Evolutionary conservation across 78 protist species (phyloP).

Genomic region (Andalucia godoyi): DNA sequence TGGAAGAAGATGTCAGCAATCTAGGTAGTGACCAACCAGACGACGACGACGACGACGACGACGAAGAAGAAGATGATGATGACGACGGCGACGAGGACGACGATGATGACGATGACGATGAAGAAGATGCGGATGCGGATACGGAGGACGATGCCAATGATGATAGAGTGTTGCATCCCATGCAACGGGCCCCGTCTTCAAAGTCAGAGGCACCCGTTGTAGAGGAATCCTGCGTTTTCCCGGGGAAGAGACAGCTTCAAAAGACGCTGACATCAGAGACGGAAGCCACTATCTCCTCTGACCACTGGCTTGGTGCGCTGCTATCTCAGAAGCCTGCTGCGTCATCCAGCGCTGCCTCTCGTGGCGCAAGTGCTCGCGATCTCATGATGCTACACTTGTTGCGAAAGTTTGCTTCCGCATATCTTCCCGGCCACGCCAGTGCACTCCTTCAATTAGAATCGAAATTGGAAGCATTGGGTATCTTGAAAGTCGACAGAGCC

Average conservation of each 20-base stretch:
- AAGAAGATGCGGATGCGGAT: background rate
- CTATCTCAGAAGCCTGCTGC: background rate
- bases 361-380: background rate
- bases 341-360: background rate
- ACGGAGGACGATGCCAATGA: background rate
- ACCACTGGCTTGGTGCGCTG: background rate
- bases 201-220: no score
- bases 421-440: background rate
- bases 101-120: background rate
- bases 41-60: slow-evolving; percentile 6
- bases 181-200: no score
- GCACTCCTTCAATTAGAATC: background rate
- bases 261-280: background rate
- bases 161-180: no score
- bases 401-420: background rate
- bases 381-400: background rate
- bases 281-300: background rate
- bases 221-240: no score
- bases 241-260: no score
- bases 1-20: background rate
- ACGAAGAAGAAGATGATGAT: slow-evolving; percentile 6
- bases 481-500: background rate
- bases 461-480: background rate
- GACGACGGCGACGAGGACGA: background rate
- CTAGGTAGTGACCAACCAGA: background rate